Conservation (phyloP, 2,329 filamentous ascomycete species). For the Paracorniculantispora psalliotae region DNA sequence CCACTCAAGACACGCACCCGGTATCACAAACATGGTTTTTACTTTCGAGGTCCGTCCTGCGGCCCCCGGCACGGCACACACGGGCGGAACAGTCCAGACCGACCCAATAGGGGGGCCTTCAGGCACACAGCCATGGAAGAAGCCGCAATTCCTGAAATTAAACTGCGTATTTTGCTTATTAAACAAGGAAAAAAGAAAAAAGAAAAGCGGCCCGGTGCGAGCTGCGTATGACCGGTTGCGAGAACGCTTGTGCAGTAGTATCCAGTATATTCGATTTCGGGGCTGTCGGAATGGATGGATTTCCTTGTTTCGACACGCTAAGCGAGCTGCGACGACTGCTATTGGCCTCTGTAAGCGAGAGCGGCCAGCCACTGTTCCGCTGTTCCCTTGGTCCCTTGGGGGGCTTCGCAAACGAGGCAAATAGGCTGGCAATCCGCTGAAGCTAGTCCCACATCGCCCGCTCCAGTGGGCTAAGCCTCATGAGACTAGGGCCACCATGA, state of each 20-base stretch:
- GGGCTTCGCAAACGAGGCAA: background rate
- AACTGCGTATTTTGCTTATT: too few relatives aligned
- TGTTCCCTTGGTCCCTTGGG: background rate
- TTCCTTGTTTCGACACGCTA: conserved; percentile 3
- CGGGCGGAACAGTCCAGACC: background rate
- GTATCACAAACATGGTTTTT: background rate
- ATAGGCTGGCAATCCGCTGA: background rate
- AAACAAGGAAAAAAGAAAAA: background rate
- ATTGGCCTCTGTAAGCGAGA: conserved; percentile 17
- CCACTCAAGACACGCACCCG: background rate
- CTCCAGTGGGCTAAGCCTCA: background rate
- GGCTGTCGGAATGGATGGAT: background rate
- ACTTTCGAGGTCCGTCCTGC: background rate
- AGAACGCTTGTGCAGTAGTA: background rate
- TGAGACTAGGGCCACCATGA: too few relatives aligned
- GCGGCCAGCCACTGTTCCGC: conserved; percentile 6
- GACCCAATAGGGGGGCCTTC: background rate
- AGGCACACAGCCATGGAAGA: too few relatives aligned
- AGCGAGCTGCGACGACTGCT: conserved; percentile 8
- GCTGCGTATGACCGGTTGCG: background rate
- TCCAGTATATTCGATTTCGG: background rate
- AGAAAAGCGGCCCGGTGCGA: background rate
- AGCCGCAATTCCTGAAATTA: too few relatives aligned
- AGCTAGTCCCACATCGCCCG: background rate
- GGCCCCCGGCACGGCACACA: background rate